Evolutionary conservation across 805 yeast genomes (phyloP).

Genomic region (Zygosaccharomyces siamensis): DNA sequence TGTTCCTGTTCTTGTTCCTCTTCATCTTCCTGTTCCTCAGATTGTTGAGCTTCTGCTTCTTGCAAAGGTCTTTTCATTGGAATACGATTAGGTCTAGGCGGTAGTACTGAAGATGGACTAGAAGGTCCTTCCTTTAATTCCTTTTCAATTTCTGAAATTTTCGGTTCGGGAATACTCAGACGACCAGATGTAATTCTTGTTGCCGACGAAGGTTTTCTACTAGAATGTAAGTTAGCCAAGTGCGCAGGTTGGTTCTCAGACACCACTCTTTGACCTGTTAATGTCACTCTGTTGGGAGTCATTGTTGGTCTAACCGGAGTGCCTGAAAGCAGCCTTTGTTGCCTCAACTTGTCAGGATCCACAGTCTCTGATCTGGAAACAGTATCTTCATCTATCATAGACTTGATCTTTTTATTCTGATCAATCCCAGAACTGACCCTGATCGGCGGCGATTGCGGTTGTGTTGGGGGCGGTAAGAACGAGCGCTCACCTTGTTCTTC

Average conservation of each 20-base stretch:
- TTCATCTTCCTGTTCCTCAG: conserved; percentile 12
- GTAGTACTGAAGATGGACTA: conserved; percentile 34
- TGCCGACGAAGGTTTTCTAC: conserved; percentile 15
- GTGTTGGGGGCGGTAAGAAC: conserved; percentile 36
- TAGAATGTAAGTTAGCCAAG: conserved; percentile 13
- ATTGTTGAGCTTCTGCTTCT: conserved; percentile 10
- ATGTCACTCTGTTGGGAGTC: conserved; percentile 24
- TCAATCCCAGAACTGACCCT: conserved; percentile 36
- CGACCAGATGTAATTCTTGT: conserved; percentile 42
- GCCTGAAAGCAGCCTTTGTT: conserved; percentile 32
- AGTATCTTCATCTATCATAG: conserved; percentile 32
- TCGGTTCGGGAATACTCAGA: conserved; percentile 43
- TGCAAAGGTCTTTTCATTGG: conserved; percentile 35
- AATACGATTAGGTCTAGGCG: conserved; percentile 31
- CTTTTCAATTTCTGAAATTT: conserved; percentile 38
- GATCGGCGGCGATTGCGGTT: conserved; percentile 37
- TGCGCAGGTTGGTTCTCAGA: conserved; percentile 23
- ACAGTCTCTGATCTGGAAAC: conserved; percentile 38
- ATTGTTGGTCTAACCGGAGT: conserved; percentile 27
- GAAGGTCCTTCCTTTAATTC: conserved; percentile 38
- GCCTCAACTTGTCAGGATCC: conserved; percentile 36
- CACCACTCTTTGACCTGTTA: conserved; percentile 31
- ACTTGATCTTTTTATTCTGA: conserved; percentile 30
- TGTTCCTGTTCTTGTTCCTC: not conserved
- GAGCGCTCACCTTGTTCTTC: conserved; percentile 34